Conservation (phyloP, 306 rosid species). For the Ormosia semicastrata region DNA sequence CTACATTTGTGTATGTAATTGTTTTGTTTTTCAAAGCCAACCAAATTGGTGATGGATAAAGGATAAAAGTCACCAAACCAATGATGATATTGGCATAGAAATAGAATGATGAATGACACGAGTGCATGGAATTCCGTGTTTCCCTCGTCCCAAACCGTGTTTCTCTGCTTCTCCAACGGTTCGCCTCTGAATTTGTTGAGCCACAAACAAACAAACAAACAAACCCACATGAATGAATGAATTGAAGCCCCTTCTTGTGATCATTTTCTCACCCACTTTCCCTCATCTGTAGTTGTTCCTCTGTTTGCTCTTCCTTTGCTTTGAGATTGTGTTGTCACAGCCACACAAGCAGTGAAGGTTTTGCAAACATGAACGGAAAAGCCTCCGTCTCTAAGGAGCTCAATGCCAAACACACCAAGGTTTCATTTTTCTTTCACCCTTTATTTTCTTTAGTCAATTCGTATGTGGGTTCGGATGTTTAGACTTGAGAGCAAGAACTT, state of each 20-base stretch:
- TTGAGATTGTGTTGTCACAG: not conserved
- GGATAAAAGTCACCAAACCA: too few relatives aligned
- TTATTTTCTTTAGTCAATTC: not conserved
- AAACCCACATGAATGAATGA: not conserved
- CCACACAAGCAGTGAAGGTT: constrained; percentile 22
- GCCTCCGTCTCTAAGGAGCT: constrained; percentile 86
- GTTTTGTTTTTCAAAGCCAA: too few relatives aligned
- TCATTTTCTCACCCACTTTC: not conserved
- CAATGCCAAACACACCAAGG: constrained; percentile 77
- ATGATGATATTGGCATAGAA: not conserved
- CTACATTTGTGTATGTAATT: too few relatives aligned
- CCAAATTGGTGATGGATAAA: too few relatives aligned
- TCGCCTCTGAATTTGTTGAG: constrained; percentile 38
- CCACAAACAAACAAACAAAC: constrained; percentile 20
- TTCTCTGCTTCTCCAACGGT: constrained; percentile 33
- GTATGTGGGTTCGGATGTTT: not conserved
- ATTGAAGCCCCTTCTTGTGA: not conserved
- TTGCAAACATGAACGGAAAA: constrained; percentile 66
- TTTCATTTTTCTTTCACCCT: not conserved
- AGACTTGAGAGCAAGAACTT: too few relatives aligned
- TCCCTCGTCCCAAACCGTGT: constrained; percentile 19
- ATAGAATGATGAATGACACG: not conserved
- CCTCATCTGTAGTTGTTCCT: not conserved
- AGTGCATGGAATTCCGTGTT: constrained; percentile 7
- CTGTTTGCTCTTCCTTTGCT: constrained; percentile 22